Evolutionary conservation across 257 asterid species (phyloP).

Genomic region (Nicotiana otophora): DNA sequence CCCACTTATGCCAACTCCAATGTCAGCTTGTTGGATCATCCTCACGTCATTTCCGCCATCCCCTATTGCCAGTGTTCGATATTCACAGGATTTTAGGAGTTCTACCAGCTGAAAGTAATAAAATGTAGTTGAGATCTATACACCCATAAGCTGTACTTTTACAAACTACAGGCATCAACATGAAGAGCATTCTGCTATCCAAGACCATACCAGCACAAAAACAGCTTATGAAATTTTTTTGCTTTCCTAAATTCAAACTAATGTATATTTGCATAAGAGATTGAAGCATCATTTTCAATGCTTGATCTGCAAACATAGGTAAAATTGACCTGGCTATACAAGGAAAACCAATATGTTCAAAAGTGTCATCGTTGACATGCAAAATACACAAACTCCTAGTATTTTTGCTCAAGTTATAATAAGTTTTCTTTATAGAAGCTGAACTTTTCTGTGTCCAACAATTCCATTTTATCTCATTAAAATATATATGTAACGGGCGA

Average conservation of each 20-base stretch:
- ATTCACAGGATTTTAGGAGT: conserved; percentile 84
- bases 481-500: neutral
- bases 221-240: neutral
- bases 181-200: neutral
- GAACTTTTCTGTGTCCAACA: neutral
- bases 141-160: neutral
- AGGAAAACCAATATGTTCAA: neutral
- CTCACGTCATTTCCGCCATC: conserved; percentile 99
- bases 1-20: conserved; percentile 99
- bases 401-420: neutral
- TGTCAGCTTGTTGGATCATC: conserved; percentile 99
- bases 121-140: neutral
- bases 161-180: neutral
- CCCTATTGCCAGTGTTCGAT: conserved; percentile 97
- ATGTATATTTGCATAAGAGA: neutral
- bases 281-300: neutral
- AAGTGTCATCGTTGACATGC: neutral
- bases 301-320: neutral
- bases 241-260: neutral
- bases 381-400: neutral
- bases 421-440: neutral
- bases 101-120: conserved; percentile 68
- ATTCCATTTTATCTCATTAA: neutral
- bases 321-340: neutral
- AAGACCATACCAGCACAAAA: neutral